Evolutionary conservation across 1,139 yeast genomes (phyloP).

Genomic region (Taphrina pruni): DNA sequence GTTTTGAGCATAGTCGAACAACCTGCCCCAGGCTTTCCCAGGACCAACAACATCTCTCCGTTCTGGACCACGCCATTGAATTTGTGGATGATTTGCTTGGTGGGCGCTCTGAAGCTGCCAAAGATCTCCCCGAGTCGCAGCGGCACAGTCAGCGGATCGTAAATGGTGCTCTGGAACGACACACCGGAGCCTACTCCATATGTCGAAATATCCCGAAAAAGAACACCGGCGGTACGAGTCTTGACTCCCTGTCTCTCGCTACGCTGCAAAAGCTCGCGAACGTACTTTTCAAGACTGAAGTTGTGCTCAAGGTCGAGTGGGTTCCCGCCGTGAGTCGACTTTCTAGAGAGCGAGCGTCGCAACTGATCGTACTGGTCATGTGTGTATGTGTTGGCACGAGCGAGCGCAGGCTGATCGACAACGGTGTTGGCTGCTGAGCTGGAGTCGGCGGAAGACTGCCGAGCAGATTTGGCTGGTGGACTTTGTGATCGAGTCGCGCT

Average conservation of each 20-base stretch:
- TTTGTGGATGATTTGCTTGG: constrained; percentile 56
- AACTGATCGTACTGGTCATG: constrained; percentile 33
- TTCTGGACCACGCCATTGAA: constrained; percentile 57
- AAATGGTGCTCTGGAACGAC: constrained; percentile 65
- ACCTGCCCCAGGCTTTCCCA: constrained; percentile 58
- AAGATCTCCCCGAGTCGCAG: constrained; percentile 50
- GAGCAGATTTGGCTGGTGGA: background rate
- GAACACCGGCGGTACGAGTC: constrained; percentile 58
- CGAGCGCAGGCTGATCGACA: constrained; percentile 27
- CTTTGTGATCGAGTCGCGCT: background rate
- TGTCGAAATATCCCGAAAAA: constrained; percentile 71
- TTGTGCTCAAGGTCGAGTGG: constrained; percentile 39
- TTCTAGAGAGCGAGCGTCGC: constrained; percentile 28
- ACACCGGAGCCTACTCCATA: constrained; percentile 78
- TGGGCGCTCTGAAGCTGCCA: constrained; percentile 61
- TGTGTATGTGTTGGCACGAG: constrained; percentile 17
- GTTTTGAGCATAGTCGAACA: constrained; percentile 62
- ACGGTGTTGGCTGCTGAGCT: constrained; percentile 2
- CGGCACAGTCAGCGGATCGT: constrained; percentile 67
- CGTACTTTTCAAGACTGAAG: constrained; percentile 46
- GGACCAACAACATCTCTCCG: constrained; percentile 63
- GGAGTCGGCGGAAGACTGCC: constrained; percentile 5
- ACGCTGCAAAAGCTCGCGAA: constrained; percentile 44
- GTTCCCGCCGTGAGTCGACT: constrained; percentile 24
- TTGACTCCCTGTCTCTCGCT: constrained; percentile 43